Percentiles rank a stretch among this genome's conserved stretches.
Evolutionary conservation across 495 filamentous ascomycete species (phyloP).

Genomic region (Neurospora sp.): DNA sequence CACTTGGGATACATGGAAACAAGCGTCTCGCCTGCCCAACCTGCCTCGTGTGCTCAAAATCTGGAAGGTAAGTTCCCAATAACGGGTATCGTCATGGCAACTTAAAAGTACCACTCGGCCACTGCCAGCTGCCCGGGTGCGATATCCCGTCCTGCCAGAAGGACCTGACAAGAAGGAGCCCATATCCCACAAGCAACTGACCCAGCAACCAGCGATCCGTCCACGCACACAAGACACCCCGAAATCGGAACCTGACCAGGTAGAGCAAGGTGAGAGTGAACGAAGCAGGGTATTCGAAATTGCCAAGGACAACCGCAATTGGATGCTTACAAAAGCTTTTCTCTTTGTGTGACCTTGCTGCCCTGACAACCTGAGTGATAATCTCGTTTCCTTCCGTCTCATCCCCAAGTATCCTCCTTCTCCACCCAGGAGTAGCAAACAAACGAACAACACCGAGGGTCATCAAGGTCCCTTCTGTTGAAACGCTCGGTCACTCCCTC

Average conservation of each 20-base stretch:
- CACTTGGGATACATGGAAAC: background rate
- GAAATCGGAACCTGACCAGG: background rate
- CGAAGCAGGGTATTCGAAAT: background rate
- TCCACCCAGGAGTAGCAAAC: background rate
- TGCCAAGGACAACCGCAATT: background rate
- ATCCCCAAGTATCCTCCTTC: background rate
- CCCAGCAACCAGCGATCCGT: background rate
- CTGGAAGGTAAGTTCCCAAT: background rate
- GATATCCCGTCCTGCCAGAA: background rate
- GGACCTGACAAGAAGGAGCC: background rate
- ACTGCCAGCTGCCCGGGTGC: no score
- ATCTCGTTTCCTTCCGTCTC: background rate
- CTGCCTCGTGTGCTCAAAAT: background rate
- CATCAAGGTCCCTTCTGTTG: background rate
- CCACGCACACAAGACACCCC: background rate
- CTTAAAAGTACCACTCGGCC: background rate
- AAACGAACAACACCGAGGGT: background rate
- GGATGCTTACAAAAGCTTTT: background rate
- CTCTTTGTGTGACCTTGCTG: background rate
- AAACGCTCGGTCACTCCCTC: background rate
- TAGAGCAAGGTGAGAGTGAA: background rate
- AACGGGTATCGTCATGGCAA: background rate
- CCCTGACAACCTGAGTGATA: background rate
- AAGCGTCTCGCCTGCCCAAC: background rate
- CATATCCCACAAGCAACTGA: background rate